Evolutionary conservation across 345 rosid genomes (phyloP).

Genomic region (Bruguiera parviflora): DNA sequence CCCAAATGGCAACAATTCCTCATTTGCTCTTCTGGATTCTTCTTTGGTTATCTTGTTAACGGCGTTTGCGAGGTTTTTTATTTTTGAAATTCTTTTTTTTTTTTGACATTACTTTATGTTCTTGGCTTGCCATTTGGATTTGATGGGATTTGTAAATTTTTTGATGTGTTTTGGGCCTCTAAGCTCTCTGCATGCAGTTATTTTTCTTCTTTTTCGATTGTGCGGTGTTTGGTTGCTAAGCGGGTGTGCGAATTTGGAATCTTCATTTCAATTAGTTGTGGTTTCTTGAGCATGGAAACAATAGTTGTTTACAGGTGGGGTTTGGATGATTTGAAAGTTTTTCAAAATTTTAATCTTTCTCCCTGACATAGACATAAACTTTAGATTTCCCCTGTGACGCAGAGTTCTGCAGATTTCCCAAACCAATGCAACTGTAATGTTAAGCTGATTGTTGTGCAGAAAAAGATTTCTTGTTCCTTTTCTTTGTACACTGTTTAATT

Average conservation of each 20-base stretch:
- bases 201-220: neutral
- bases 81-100: neutral
- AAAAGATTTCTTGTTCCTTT: neutral
- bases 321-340: neutral
- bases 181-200: neutral
- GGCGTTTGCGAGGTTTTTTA: slow-evolving; percentile 85
- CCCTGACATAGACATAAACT: neutral
- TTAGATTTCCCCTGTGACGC: neutral
- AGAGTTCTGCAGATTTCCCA: neutral
- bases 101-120: neutral
- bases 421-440: too few species aligned
- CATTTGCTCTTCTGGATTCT: slow-evolving; percentile 87
- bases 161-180: neutral
- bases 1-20: slow-evolving; percentile 82
- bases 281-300: neutral
- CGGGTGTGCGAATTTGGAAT: neutral
- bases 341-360: neutral
- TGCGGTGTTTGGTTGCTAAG: slow-evolving; percentile 12
- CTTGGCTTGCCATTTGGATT: slow-evolving; percentile 3
- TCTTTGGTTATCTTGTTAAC: slow-evolving; percentile 92
- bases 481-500: slow-evolving; percentile 5
- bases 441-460: too few species aligned
- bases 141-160: neutral
- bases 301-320: neutral
- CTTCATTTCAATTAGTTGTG: neutral